Percentiles rank a stretch among this genome's conserved stretches.
Evolutionary conservation across 2,329 filamentous ascomycete species (phyloP).

Genomic region (Sphaerulina vaccinii): DNA sequence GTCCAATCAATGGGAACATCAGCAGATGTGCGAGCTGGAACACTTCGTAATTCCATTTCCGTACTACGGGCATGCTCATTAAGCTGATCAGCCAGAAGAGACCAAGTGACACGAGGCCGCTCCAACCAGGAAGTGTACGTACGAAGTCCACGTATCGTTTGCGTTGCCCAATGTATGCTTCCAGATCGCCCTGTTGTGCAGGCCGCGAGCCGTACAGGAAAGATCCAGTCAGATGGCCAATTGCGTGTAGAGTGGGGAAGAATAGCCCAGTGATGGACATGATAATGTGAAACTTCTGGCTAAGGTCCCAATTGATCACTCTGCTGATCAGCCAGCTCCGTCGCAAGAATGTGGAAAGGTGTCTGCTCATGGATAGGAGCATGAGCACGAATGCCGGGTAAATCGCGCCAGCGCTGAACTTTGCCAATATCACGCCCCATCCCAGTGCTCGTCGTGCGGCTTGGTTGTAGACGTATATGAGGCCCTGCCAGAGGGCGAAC

Average conservation of each 20-base stretch:
- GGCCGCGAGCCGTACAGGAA: slow-evolving; percentile 53
- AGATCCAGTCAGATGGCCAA: slow-evolving; percentile 55
- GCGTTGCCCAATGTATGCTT: slow-evolving; percentile 46
- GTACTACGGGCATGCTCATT: slow-evolving; percentile 52
- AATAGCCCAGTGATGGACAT: slow-evolving; percentile 53
- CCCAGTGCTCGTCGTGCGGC: slow-evolving; percentile 52
- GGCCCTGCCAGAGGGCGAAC: slow-evolving; percentile 55
- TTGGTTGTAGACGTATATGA: slow-evolving; percentile 51
- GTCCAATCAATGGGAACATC: slow-evolving; percentile 58
- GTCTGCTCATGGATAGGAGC: slow-evolving; percentile 58
- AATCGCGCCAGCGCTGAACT: slow-evolving; percentile 55
- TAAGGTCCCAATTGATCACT: slow-evolving; percentile 59
- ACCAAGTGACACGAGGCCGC: slow-evolving; percentile 50
- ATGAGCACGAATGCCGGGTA: slow-evolving; percentile 61
- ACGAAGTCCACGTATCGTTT: slow-evolving; percentile 50
- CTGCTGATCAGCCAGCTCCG: slow-evolving; percentile 53
- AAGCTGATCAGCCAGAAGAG: slow-evolving; percentile 52
- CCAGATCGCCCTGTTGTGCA: slow-evolving; percentile 47
- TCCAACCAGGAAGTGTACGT: slow-evolving; percentile 51
- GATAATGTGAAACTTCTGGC: slow-evolving; percentile 56
- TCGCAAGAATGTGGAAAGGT: slow-evolving; percentile 54
- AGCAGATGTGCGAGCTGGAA: slow-evolving; percentile 59
- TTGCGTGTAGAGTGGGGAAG: slow-evolving; percentile 54
- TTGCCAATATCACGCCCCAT: slow-evolving; percentile 58
- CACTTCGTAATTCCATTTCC: slow-evolving; percentile 55